A percentile compares a stretch with the other conserved stretches of the same genome.
phyloP scores from a whole-genome alignment of 2,329 filamentous ascomycete species.

The Venturia asperata region DNA sequence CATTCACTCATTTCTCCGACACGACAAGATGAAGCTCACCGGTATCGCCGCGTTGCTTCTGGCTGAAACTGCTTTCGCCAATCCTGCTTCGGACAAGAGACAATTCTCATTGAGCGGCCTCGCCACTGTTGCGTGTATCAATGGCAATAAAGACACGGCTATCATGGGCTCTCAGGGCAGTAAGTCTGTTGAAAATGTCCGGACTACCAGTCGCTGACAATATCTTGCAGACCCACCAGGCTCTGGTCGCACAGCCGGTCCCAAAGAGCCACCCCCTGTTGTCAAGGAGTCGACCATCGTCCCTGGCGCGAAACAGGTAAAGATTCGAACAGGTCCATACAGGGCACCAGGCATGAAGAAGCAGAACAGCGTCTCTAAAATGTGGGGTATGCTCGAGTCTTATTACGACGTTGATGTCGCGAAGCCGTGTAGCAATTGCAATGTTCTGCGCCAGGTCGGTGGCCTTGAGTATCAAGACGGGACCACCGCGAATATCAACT shows the following conservation, averaged over 20 bases:
- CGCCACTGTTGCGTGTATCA: background rate
- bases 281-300: background rate
- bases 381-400: constrained; percentile 18
- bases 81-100: background rate
- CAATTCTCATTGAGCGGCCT: background rate
- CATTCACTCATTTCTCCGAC: background rate
- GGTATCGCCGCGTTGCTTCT: background rate
- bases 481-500: constrained; percentile 16
- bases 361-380: background rate
- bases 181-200: background rate
- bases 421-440: constrained; percentile 16
- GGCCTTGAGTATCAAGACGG: constrained; percentile 17
- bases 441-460: constrained; percentile 10
- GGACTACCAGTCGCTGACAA: background rate
- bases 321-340: constrained; percentile 17
- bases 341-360: constrained; percentile 16
- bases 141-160: background rate
- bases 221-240: background rate
- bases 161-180: background rate
- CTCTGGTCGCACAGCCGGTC: background rate
- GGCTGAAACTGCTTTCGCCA: background rate
- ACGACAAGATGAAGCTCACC: constrained; percentile 5
- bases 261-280: background rate
- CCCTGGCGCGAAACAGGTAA: constrained; percentile 14
- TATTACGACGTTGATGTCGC: constrained; percentile 8